Evolutionary conservation across 192 early-diverging fungal genomes (phyloP).

Genomic region (Coemansia sp.): DNA sequence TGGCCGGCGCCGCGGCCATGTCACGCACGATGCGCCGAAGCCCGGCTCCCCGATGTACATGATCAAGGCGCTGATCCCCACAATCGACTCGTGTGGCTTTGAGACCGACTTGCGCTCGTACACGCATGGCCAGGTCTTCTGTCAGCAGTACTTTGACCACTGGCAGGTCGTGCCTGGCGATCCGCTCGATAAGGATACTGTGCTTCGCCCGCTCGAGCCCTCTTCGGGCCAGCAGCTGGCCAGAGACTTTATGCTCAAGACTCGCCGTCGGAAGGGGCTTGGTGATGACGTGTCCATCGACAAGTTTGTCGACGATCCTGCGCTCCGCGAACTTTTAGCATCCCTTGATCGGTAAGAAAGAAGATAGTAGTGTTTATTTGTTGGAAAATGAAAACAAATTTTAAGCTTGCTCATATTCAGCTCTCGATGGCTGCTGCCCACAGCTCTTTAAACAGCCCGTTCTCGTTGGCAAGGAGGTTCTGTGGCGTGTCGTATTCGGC

Average conservation of each 20-base stretch:
- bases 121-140: conserved; percentile 97
- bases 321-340: conserved; percentile 33
- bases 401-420: background rate
- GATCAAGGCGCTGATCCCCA: conserved; percentile 92
- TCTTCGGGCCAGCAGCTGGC: conserved; percentile 74
- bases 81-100: conserved; percentile 95
- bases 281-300: conserved; percentile 80
- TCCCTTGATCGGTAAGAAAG: background rate
- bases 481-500: conserved; percentile 65
- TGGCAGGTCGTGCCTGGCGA: conserved; percentile 99
- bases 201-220: conserved; percentile 85
- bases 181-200: conserved; percentile 87
- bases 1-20: conserved; percentile 92
- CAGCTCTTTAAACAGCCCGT: background rate
- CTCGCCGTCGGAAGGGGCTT: conserved; percentile 89
- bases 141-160: conserved; percentile 97
- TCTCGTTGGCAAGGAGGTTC: conserved; percentile 28
- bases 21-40: conserved; percentile 91
- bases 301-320: conserved; percentile 77
- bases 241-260: conserved; percentile 99
- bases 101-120: conserved; percentile 96
- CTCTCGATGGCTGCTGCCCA: background rate
- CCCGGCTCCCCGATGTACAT: conserved; percentile 93
- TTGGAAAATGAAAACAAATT: background rate
- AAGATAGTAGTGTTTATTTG: too few species aligned